A percentile compares a stretch with the other conserved stretches of the same genome.
These are phyloP conservation scores for Isoetes engelmannii DNA, from an alignment of 83 land plant species.

Conservation along the genomic window DNA sequence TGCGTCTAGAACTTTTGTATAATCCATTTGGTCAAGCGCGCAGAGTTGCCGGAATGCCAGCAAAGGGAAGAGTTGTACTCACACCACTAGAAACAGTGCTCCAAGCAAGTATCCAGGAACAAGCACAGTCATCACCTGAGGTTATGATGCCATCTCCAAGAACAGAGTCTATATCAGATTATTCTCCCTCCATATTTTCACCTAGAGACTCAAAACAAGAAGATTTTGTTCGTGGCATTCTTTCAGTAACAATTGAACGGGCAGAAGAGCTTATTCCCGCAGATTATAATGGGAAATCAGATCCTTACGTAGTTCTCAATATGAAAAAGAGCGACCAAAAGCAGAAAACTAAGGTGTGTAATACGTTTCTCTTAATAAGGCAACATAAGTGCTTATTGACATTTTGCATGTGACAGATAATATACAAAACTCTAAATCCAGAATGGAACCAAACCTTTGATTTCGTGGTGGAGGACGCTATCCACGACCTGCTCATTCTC, in stretches of 20 bases:
- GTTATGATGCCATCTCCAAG: no score
- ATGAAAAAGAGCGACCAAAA: conserved; percentile 7
- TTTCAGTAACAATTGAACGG: conserved; percentile 10
- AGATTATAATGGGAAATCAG: conserved; percentile 5
- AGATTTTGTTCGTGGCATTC: conserved; percentile 8
- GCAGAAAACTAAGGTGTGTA: conserved; percentile 10
- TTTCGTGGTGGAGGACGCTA: conserved; percentile 16
- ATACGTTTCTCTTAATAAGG: background rate
- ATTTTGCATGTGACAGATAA: conserved; percentile 14
- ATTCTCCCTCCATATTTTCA: no score
- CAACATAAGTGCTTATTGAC: conserved; percentile 1
- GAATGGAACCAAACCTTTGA: conserved; percentile 17
- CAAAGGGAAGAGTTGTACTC: no score
- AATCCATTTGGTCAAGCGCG: no score
- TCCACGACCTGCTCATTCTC: conserved; percentile 12
- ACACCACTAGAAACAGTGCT: no score
- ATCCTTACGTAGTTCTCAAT: conserved; percentile 8
- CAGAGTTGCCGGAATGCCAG: no score
- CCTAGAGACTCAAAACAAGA: background rate
- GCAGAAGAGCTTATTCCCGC: conserved; percentile 5
- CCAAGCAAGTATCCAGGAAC: no score
- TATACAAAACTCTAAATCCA: conserved; percentile 9
- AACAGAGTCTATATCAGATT: no score
- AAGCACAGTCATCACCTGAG: no score
- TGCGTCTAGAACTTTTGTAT: conserved; percentile 16